Conservation (phyloP, 768 basidiomycete genomes). For the Clavulina sp. region DNA sequence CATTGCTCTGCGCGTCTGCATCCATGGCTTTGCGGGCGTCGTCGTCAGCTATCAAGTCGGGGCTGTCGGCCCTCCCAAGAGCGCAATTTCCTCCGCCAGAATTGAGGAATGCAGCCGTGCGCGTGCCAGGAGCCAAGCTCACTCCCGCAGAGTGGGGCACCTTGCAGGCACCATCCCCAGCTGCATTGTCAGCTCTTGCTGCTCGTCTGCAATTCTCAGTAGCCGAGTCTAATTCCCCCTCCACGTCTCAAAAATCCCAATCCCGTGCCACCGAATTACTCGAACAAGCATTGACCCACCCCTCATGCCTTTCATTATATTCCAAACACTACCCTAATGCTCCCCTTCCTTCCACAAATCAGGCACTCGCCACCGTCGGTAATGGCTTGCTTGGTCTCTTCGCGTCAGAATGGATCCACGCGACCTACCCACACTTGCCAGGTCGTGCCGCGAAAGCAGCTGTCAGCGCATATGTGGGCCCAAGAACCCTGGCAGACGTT, state of each 20-base stretch:
- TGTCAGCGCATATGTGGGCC: slow-evolving; percentile 82
- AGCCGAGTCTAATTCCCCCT: neutral
- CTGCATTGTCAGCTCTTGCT: slow-evolving; percentile 57
- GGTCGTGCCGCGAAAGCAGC: slow-evolving; percentile 83
- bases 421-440: slow-evolving; percentile 76
- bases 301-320: slow-evolving; percentile 42
- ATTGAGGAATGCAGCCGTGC: no score
- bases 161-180: slow-evolving; percentile 50
- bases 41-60: neutral
- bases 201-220: slow-evolving; percentile 49
- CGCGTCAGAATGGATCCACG: slow-evolving; percentile 64
- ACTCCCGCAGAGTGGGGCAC: slow-evolving; percentile 32
- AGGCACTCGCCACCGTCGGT: slow-evolving; percentile 54
- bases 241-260: neutral
- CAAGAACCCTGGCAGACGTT: slow-evolving; percentile 62
- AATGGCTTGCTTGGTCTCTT: slow-evolving; percentile 85
- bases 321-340: slow-evolving; percentile 38
- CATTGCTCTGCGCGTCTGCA: neutral
- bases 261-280: slow-evolving; percentile 5
- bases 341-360: slow-evolving; percentile 47
- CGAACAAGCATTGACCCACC: slow-evolving; percentile 59
- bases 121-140: neutral
- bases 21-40: no score
- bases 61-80: neutral
- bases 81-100: neutral